Percentiles rank a stretch among this genome's conserved stretches.
These are phyloP conservation scores for Phytophthora crassamura DNA, from an alignment of 352 stramenopile species.

Conservation along the genomic window DNA sequence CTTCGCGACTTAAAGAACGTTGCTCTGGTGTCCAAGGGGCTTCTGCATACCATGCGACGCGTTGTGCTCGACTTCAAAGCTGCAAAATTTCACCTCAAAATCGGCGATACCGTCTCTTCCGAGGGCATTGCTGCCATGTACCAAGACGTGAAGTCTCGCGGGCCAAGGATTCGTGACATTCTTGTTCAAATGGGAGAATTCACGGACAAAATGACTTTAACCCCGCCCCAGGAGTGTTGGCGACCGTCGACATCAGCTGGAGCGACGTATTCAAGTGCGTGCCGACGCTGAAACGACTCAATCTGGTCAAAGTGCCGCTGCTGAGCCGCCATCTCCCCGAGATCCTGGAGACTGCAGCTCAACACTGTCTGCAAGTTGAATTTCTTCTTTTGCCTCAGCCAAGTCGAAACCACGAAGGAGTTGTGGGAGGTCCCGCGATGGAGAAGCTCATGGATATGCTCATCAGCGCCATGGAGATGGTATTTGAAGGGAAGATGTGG, in stretches of 20 bases:
- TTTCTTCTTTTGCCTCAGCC: slow-evolving; percentile 13
- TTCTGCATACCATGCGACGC: no score
- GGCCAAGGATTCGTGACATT: no score
- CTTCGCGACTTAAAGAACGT: no score
- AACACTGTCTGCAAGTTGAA: slow-evolving; percentile 27
- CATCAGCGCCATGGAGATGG: slow-evolving; percentile 27
- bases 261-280: slow-evolving; percentile 12
- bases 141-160: no score
- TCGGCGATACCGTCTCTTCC: no score
- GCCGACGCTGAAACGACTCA: slow-evolving; percentile 12
- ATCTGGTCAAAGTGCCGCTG: slow-evolving; percentile 26
- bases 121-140: no score
- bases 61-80: no score
- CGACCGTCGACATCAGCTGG: slow-evolving; percentile 21
- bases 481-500: slow-evolving; percentile 3
- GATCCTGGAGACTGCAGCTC: slow-evolving; percentile 20
- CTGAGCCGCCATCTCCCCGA: slow-evolving; percentile 13
- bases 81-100: no score
- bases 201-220: no score
- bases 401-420: neutral
- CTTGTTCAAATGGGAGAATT: no score
- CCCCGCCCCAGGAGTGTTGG: neutral
- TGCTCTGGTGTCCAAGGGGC: no score
- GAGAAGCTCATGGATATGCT: slow-evolving; percentile 15
- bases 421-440: neutral